Evolutionary conservation across 192 early-diverging fungal genomes (phyloP).

Genomic region (Coemansia sp.): DNA sequence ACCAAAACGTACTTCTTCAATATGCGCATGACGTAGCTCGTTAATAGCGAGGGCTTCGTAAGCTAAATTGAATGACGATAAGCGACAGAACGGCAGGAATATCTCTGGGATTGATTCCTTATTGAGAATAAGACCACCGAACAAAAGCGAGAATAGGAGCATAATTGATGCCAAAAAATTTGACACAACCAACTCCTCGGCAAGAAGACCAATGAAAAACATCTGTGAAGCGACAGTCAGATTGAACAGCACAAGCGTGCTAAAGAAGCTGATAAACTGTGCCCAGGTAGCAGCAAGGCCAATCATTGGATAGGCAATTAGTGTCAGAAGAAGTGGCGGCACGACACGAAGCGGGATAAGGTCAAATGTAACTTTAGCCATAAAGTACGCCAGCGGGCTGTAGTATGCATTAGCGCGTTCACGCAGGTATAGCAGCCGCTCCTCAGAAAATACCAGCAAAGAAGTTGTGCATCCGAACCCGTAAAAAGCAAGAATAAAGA

Average conservation of each 20-base stretch:
- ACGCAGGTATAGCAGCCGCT: conserved; percentile 54
- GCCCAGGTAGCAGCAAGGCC: conserved; percentile 63
- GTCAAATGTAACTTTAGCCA: conserved; percentile 63
- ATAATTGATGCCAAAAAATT: conserved; percentile 76
- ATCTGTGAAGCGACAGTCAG: conserved; percentile 73
- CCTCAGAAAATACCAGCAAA: conserved; percentile 43
- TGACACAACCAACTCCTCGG: conserved; percentile 70
- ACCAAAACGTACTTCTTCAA: conserved; percentile 78
- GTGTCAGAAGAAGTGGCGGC: conserved; percentile 74
- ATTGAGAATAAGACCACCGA: conserved; percentile 87
- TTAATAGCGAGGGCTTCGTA: conserved; percentile 89
- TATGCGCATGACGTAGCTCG: conserved; percentile 76
- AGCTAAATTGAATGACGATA: conserved; percentile 86
- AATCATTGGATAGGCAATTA: conserved; percentile 85
- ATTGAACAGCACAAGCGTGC: conserved; percentile 82
- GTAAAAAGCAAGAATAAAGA: conserved; percentile 55
- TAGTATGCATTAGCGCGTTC: conserved; percentile 67
- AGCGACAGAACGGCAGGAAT: conserved; percentile 57
- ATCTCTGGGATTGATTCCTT: conserved; percentile 75
- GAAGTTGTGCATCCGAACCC: conserved; percentile 60
- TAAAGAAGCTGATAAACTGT: conserved; percentile 70
- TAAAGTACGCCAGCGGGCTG: conserved; percentile 58
- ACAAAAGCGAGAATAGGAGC: conserved; percentile 87
- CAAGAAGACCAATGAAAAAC: conserved; percentile 71
- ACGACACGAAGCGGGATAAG: conserved; percentile 73